Conservation (phyloP, 768 basidiomycete genomes). For the Leccinum rimulosum region DNA sequence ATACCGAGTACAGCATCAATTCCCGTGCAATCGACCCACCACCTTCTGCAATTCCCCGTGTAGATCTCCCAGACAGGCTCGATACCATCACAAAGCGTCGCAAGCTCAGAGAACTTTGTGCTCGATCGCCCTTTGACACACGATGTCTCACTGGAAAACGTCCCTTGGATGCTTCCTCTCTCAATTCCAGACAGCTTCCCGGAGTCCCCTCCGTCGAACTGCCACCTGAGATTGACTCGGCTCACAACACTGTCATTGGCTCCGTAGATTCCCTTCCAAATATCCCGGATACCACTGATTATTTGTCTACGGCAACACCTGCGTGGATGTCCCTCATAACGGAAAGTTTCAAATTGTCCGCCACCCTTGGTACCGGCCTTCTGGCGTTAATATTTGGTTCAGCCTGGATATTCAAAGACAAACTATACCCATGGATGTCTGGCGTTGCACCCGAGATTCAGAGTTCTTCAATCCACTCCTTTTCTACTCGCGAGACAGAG, state of each 20-base stretch:
- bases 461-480: not conserved
- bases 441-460: slow-evolving; percentile 1
- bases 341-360: slow-evolving; percentile 13
- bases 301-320: slow-evolving; percentile 12
- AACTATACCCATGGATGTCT: slow-evolving; percentile 10
- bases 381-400: slow-evolving; percentile 25
- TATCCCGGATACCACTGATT: slow-evolving; percentile 16
- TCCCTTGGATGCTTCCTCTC: slow-evolving; percentile 44
- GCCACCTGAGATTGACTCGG: slow-evolving; percentile 25
- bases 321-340: slow-evolving; percentile 15
- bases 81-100: slow-evolving; percentile 46
- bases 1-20: slow-evolving; percentile 36
- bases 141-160: slow-evolving; percentile 65
- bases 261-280: slow-evolving; percentile 15
- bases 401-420: slow-evolving; percentile 24
- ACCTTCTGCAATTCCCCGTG: slow-evolving; percentile 27
- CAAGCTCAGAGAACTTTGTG: slow-evolving; percentile 42
- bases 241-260: slow-evolving; percentile 9
- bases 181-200: slow-evolving; percentile 59
- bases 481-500: not conserved
- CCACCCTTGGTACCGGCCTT: slow-evolving; percentile 20
- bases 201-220: slow-evolving; percentile 44
- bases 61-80: slow-evolving; percentile 40
- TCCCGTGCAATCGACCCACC: slow-evolving; percentile 36
- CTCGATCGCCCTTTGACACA: slow-evolving; percentile 41